phyloP scores from a whole-genome alignment of 768 basidiomycete genomes.

The Russula griseocarnosa region DNA sequence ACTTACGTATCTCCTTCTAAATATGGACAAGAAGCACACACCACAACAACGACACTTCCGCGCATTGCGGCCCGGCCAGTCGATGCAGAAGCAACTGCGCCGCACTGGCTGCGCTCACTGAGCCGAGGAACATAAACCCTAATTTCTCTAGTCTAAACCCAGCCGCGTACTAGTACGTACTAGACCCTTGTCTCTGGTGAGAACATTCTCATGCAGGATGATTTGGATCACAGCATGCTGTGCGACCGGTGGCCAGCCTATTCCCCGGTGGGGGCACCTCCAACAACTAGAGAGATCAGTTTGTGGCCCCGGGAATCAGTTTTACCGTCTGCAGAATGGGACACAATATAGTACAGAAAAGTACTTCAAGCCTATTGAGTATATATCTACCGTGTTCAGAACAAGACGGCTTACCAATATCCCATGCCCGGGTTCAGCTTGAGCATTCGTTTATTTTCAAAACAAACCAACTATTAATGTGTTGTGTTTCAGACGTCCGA shows the following conservation, averaged over 20 bases:
- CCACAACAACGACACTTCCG: slow-evolving; percentile 14
- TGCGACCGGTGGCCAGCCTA: neutral
- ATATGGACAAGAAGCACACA: slow-evolving; percentile 10
- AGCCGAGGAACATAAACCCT: neutral
- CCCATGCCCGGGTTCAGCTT: neutral
- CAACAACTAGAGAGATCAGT: neutral
- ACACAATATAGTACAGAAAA: neutral
- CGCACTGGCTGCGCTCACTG: neutral
- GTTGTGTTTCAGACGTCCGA: too few species aligned
- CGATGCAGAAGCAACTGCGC: neutral
- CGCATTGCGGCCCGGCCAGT: slow-evolving; percentile 17
- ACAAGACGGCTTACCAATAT: neutral
- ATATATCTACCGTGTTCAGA: too few species aligned
- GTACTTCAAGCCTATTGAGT: neutral
- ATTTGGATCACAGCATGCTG: neutral
- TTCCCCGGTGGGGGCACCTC: neutral
- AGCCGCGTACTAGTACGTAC: neutral
- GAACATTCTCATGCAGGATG: neutral
- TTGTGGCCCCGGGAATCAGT: neutral
- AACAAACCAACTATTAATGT: neutral
- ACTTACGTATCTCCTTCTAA: slow-evolving; percentile 23
- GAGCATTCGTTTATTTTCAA: neutral
- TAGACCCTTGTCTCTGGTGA: neutral
- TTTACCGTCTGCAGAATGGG: neutral
- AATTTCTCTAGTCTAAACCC: neutral